These are phyloP conservation scores for Candolleomyces efflorescens DNA, from an alignment of 768 basidiomycete species.

Conservation along the genomic window DNA sequence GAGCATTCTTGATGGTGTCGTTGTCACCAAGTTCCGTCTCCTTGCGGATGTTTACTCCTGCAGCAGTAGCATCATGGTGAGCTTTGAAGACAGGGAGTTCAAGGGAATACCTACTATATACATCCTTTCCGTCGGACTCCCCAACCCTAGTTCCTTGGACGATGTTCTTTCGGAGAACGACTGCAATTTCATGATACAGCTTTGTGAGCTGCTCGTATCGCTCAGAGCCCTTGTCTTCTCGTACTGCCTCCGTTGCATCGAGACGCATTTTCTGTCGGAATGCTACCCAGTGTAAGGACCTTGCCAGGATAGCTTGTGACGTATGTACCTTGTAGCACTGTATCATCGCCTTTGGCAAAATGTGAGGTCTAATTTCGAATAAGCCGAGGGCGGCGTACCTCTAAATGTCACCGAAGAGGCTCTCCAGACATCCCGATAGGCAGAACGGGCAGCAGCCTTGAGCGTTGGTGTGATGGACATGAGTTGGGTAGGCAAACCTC, in stretches of 20 bases:
- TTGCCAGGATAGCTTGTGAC: not conserved
- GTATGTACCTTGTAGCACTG: constrained; percentile 47
- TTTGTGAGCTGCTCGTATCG: constrained; percentile 51
- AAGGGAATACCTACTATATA: constrained; percentile 48
- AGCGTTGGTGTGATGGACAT: constrained; percentile 59
- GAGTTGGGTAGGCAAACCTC: constrained; percentile 10
- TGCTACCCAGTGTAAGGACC: constrained; percentile 36
- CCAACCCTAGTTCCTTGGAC: constrained; percentile 68
- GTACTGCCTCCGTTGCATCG: constrained; percentile 42
- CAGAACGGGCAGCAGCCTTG: constrained; percentile 63
- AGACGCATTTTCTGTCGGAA: constrained; percentile 66
- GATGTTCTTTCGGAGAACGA: constrained; percentile 73
- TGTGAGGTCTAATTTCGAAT: constrained; percentile 4
- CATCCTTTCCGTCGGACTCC: constrained; percentile 31
- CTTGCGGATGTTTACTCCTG: constrained; percentile 69
- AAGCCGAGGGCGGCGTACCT: constrained; percentile 33
- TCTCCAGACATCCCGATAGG: constrained; percentile 68
- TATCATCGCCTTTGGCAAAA: constrained; percentile 45
- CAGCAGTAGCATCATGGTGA: not conserved
- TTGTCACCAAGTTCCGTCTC: constrained; percentile 90
- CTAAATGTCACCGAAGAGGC: constrained; percentile 64
- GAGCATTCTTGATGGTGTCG: constrained; percentile 64
- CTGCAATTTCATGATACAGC: constrained; percentile 67
- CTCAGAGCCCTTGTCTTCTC: constrained; percentile 38
- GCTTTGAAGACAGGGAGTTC: not conserved